Evolutionary conservation across 1,139 yeast genomes (phyloP).

Genomic region (Diutina ranongensis): DNA sequence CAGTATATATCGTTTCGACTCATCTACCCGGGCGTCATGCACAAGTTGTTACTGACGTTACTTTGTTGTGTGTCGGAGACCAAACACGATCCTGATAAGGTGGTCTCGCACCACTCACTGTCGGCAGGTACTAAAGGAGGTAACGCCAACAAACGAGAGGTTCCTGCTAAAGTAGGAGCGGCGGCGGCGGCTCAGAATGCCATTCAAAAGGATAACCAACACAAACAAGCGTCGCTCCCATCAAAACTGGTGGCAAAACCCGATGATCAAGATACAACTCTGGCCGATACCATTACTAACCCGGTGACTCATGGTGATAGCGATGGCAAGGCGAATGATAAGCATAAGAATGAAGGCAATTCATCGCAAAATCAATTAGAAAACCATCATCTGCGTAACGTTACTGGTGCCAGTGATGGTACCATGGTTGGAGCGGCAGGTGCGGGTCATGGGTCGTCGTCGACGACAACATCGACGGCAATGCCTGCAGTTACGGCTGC

Average conservation of each 20-base stretch:
- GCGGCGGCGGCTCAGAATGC: constrained; percentile 6
- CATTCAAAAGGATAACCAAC: background rate
- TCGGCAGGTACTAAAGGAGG: constrained; percentile 7
- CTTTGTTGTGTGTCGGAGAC: constrained; percentile 32
- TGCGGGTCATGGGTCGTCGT: background rate
- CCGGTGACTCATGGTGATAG: background rate
- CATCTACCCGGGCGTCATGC: background rate
- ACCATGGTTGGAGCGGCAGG: too few species aligned
- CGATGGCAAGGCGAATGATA: background rate
- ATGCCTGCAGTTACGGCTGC: background rate
- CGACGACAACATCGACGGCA: background rate
- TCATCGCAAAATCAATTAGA: too few species aligned
- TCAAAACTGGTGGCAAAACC: constrained; percentile 11
- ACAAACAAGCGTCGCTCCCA: constrained; percentile 1
- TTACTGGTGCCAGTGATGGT: background rate
- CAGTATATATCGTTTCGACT: background rate
- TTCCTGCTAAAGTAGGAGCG: background rate
- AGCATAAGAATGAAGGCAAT: too few species aligned
- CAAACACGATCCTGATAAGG: constrained; percentile 7
- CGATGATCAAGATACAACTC: constrained; percentile 28
- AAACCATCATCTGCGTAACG: too few species aligned
- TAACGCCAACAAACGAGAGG: constrained; percentile 7
- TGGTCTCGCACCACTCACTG: constrained; percentile 6
- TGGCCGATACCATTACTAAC: constrained; percentile 32
- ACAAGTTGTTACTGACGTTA: constrained; percentile 15